These are phyloP conservation scores for Microdochium trichocladiopsis DNA, from an alignment of 2,329 filamentous ascomycete genomes.

Conservation along the genomic window DNA sequence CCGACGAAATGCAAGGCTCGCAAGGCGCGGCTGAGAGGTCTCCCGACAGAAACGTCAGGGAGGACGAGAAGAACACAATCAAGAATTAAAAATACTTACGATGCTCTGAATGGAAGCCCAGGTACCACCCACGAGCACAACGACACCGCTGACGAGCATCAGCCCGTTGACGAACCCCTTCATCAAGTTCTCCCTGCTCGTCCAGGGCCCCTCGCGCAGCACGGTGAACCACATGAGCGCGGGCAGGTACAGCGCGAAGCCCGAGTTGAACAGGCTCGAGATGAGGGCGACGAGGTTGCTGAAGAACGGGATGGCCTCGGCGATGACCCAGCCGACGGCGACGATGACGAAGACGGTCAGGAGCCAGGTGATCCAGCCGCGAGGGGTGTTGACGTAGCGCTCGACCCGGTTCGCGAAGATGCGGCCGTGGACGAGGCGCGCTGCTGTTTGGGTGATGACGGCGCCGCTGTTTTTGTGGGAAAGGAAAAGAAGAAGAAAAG, in stretches of 20 bases:
- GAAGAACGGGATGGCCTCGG: slow-evolving; percentile 68
- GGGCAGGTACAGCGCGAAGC: slow-evolving; percentile 29
- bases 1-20: background rate
- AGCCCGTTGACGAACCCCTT: slow-evolving; percentile 13
- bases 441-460: slow-evolving; percentile 52
- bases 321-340: slow-evolving; percentile 62
- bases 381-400: slow-evolving; percentile 23
- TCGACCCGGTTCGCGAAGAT: slow-evolving; percentile 18
- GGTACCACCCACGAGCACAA: slow-evolving; percentile 21
- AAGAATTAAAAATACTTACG: slow-evolving; percentile 20
- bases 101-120: slow-evolving; percentile 23
- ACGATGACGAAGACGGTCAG: slow-evolving; percentile 50
- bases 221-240: slow-evolving; percentile 25
- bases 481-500: background rate
- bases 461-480: slow-evolving; percentile 38
- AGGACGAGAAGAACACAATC: too few relatives aligned
- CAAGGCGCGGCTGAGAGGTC: too few relatives aligned
- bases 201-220: slow-evolving; percentile 18
- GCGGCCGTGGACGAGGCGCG: slow-evolving; percentile 24
- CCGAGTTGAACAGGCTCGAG: slow-evolving; percentile 42
- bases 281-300: slow-evolving; percentile 53
- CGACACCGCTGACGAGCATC: slow-evolving; percentile 20
- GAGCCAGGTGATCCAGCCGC: slow-evolving; percentile 42
- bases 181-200: slow-evolving; percentile 16
- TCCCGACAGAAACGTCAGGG: too few relatives aligned